A percentile compares a stretch with the other conserved stretches of the same genome.
Conservation (phyloP, 2,329 filamentous ascomycete species). For the Alternaria ethzedia region DNA sequence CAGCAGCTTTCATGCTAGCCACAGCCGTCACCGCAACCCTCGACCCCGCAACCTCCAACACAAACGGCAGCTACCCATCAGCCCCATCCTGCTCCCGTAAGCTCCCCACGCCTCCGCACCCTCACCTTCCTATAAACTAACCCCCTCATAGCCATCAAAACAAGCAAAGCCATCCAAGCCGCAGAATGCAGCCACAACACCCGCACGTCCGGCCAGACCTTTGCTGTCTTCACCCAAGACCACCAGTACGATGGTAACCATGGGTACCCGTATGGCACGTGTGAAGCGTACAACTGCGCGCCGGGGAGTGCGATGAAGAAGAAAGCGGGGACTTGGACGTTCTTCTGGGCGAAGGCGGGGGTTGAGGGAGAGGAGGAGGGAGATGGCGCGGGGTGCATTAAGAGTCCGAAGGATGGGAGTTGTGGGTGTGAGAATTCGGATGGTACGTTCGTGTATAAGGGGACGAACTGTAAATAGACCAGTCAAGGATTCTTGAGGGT, state of each 20-base stretch:
- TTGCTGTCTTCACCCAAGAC: conserved; percentile 53
- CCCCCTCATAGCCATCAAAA: conserved; percentile 29
- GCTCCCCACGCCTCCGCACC: not conserved
- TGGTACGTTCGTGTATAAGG: conserved; percentile 29
- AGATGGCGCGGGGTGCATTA: conserved; percentile 36
- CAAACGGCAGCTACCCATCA: conserved; percentile 42
- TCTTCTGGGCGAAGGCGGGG: conserved; percentile 30
- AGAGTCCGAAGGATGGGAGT: conserved; percentile 29
- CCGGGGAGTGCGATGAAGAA: conserved; percentile 22
- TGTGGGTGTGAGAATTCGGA: conserved; percentile 37
- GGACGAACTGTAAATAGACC: conserved; percentile 8
- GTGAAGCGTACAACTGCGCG: conserved; percentile 33
- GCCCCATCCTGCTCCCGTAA: conserved; percentile 32
- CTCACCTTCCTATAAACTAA: not conserved
- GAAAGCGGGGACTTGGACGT: conserved; percentile 28
- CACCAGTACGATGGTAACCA: conserved; percentile 54
- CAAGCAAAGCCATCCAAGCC: conserved; percentile 49
- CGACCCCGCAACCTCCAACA: conserved; percentile 47
- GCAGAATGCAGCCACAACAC: conserved; percentile 54
- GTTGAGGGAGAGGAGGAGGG: conserved; percentile 23
- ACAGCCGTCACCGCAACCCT: conserved; percentile 42
- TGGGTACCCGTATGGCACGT: conserved; percentile 58
- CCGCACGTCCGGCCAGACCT: conserved; percentile 46
- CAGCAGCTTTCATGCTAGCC: conserved; percentile 17
- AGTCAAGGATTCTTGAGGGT: not conserved